Conservation (phyloP, 2,329 filamentous ascomycete species). For the Fusarium compactum region DNA sequence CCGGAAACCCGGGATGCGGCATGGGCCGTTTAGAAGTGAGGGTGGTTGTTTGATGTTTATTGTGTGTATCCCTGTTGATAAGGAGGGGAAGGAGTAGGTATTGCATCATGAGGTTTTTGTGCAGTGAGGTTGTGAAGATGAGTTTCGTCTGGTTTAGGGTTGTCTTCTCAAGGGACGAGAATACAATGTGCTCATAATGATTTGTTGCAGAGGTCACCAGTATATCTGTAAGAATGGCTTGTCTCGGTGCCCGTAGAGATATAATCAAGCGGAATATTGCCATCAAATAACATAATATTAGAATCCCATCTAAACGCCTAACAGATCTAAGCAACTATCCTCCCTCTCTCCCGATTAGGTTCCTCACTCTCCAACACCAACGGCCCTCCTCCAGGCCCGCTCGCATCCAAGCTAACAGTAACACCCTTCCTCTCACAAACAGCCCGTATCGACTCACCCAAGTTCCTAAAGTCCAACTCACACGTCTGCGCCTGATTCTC, state of each 20-base stretch:
- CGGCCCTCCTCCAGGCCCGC: slow-evolving; percentile 73
- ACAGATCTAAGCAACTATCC: slow-evolving; percentile 53
- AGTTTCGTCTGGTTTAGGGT: not conserved
- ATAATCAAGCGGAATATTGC: not conserved
- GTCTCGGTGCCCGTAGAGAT: no score
- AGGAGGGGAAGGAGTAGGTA: slow-evolving; percentile 9
- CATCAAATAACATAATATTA: not conserved
- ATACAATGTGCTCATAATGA: no score
- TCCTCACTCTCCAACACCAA: slow-evolving; percentile 73
- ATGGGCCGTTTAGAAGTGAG: slow-evolving; percentile 53
- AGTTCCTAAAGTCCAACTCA: slow-evolving; percentile 84
- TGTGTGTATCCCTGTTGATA: slow-evolving; percentile 38
- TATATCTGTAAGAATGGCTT: no score
- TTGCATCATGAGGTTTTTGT: not conserved
- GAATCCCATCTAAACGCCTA: slow-evolving; percentile 4
- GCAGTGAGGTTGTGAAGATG: not conserved
- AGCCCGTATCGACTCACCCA: slow-evolving; percentile 82
- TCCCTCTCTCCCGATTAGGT: slow-evolving; percentile 48
- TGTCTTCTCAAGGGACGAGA: not conserved
- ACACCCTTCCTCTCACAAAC: slow-evolving; percentile 77
- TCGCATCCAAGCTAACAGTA: slow-evolving; percentile 78
- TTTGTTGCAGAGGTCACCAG: not conserved
- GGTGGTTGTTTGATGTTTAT: slow-evolving; percentile 53
- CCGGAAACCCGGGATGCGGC: slow-evolving; percentile 55
- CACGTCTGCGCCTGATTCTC: slow-evolving; percentile 58